Evolutionary conservation across 306 rosid species (phyloP), one percentile per base, ranked within the genome.

Genomic region (Abrus pulchellus): DNA sequence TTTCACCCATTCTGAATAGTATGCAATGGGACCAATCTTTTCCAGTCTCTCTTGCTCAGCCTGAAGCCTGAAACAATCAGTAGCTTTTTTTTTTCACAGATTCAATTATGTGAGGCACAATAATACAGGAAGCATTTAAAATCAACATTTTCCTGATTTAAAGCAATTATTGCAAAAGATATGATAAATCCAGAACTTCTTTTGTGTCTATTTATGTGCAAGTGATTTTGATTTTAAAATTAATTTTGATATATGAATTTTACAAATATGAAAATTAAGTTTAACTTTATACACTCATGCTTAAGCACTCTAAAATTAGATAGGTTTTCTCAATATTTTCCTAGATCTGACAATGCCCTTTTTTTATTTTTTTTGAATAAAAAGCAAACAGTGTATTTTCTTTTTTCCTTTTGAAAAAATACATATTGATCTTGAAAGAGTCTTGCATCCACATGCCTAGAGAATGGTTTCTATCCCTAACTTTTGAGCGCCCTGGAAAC

Each of bases 1-100:
- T 86, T 93, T 89, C 49, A 95, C 97, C 99, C 99, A 95, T 82
- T 95, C 98, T 10, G 98, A 93, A 76, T 95, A 95, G 88, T 83
- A 95, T 72, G 98, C 91, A 4, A 93, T 49, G 41, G 94, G 74
- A 77, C 99, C 99, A 47, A 60, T 44, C 74, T 79, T 88, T 70
- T 91, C 93, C 60, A 85, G 83, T 62, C 85, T 93, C 72, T 95
- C 98, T 57, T 81, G 83, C 75, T 95, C 99, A 34, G 88, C 99
- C 87, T 87, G 93, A 63, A 95, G 94, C 90, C 99, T 95, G 82
- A 67, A 78, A 80, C 81, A 84, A 77, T 33, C 13, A 65, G 44
- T 32, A 77, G 56, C 40, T 47, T 38, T 66, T 50, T 74, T 47
- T 38, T 66, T 50, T 74, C 4, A 47, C 12, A 65, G 53, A 68